Base-by-base conservation (phyloP, 2,329 filamentous ascomycete species). In the Xylaria digitata region DNA sequence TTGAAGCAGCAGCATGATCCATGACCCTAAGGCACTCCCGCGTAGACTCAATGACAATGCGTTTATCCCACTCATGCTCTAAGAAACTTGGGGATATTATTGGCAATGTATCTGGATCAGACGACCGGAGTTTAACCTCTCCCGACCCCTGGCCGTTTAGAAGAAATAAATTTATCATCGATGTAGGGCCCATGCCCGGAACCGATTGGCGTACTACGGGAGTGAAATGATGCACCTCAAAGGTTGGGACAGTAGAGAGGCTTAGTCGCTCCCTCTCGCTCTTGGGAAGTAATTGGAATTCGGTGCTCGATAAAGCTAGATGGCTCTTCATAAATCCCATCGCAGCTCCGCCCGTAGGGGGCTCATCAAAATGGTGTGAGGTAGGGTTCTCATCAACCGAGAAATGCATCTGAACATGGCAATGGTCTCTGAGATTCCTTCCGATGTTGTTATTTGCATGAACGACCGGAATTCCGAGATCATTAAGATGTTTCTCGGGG, bases 161-260 rank as follows among this genome's bases (percentile, higher is more conserved):
- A 13, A 48, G 45, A 9, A 48, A 48, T 19, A 48, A 8, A 23
- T 48, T 48, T 15, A 48, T 48, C 45, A 48, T 48, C 13, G 45
- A 48, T 11, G 45, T 48, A 48, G 45, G 45, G 6, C 45, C 45
- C 45, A 48, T 23, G 19, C 9, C 7, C 9, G 23, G n/a, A 2
- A 48, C 9, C 3, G 37, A 40, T 40, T 40, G 45, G 9, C 45
- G 45, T 48, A 48, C 45, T 1, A 19, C 45, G 11, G 45, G 45
- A 21, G 45, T 19, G n/a, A 48, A 48, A 48, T 48, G 45, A 23
- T 48, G 45, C n/a, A 48, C 45, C 19, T 48, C 45, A 11, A 48
- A 48, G 1, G 45, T 48, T 19, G 45, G 45, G 3, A 48, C n/a
- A 23, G 45, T 48, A 21, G n/a, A 9, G n/a, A 48, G 45, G 6